Evolutionary conservation across 805 yeast genomes (phyloP), one percentile per base, ranked within the genome.

Genomic region (Pichia cabralensis): DNA sequence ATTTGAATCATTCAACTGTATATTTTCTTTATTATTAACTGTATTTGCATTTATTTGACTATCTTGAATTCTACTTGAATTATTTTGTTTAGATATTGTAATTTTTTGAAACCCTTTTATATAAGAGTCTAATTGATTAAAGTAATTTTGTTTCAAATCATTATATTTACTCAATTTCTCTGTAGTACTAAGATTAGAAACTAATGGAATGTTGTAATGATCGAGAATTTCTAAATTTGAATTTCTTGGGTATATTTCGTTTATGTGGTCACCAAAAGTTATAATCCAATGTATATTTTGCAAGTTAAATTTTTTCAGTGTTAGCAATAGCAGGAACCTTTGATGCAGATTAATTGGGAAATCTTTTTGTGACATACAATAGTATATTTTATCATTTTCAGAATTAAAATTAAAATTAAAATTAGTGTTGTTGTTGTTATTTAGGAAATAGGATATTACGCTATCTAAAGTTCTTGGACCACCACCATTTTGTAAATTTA

Each of bases 401-500:
- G 2, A 14, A 14, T n/a, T n/a, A n/a, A n/a, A n/a, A n/a, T n/a
- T n/a, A n/a, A n/a, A n/a, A n/a, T n/a, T 11, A 11, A 23, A 16
- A 12, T 28, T 10, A 16, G 3, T 14, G 11, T 13, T 4, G 12
- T 10, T 5, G 34, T 26, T 8, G 34, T n/a, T n/a, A n/a, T n/a
- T n/a, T n/a, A n/a, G 34, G 10, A 37, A 15, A 22, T 32, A 37
- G 10, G 40, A 37, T 7, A 37, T 14, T 4, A 37, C 28, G 26
- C 33, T 33, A 14, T 37, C 40, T 6, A 37, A 17, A 5, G 40
- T 37, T 18, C 40, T 28, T 21, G 40, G 40, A 7, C 40, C 40
- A 17, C 26, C 28, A 29, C 36, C 36, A 8, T 26, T 26, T 3
- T 18, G 30, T 15, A 7, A 4, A 22, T 11, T 12, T 22, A 10